A percentile compares a stretch with the other conserved stretches of the same genome.
phyloP scores from a whole-genome alignment of 1,284 basidiomycete species.

The Apiotrichum akiyoshidainum region DNA sequence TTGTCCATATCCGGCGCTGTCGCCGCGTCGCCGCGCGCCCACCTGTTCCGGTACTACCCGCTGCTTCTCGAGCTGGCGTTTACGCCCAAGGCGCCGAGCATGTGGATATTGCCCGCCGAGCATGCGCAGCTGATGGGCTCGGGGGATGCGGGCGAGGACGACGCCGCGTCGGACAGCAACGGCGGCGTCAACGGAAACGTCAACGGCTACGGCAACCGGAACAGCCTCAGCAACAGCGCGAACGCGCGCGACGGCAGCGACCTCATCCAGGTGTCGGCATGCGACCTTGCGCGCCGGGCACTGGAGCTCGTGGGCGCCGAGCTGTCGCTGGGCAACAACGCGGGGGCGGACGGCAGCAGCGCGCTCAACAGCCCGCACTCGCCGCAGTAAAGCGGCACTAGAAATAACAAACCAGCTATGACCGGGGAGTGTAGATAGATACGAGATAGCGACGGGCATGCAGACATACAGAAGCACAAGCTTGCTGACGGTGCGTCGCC shows the following conservation, averaged over 20 bases:
- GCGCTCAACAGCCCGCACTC: too few species aligned
- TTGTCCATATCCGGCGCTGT: conserved; percentile 49
- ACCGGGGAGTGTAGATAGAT: too few species aligned
- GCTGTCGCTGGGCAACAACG: conserved; percentile 29
- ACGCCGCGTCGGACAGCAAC: conserved; percentile 11
- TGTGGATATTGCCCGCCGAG: conserved; percentile 57
- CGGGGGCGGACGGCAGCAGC: too few species aligned
- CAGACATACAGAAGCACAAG: too few species aligned
- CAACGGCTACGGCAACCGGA: too few species aligned
- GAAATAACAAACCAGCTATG: too few species aligned
- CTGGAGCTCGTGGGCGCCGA: conserved; percentile 67
- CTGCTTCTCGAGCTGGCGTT: conserved; percentile 73
- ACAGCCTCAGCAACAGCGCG: too few species aligned
- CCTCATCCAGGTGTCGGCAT: conserved; percentile 61
- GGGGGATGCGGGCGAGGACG: conserved; percentile 17
- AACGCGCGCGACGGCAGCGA: conserved; percentile 33
- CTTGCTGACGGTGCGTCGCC: too few species aligned
- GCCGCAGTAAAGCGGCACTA: too few species aligned
- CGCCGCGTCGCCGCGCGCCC: conserved; percentile 67
- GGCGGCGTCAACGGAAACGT: too few species aligned
- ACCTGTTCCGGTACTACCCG: conserved; percentile 79
- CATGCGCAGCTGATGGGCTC: conserved; percentile 28
- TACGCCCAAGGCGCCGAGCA: conserved; percentile 62
- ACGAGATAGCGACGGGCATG: too few species aligned
- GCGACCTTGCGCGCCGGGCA: conserved; percentile 65